phyloP scores from a whole-genome alignment of 169 alveolate species.

The Eimeria necatrix region DNA sequence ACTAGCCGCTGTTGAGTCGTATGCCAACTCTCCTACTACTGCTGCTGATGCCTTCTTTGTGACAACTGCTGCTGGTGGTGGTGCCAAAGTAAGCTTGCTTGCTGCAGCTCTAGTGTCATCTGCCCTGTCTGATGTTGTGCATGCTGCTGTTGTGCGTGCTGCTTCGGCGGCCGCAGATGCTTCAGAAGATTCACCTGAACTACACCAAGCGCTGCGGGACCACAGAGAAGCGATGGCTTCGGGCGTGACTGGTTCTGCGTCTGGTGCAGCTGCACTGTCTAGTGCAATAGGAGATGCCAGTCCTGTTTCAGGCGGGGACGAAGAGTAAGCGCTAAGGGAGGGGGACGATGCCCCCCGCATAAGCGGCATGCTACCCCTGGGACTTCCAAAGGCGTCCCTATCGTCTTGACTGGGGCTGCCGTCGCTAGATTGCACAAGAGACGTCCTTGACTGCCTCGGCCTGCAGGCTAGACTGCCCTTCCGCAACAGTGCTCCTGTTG shows the following conservation, averaged over 20 bases:
- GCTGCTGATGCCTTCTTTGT: too few species aligned
- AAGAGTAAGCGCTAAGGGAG: not conserved
- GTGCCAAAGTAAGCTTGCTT: not conserved
- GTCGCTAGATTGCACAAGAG: not conserved
- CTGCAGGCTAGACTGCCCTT: not conserved
- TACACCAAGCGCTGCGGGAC: not conserved
- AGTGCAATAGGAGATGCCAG: conserved; percentile 19
- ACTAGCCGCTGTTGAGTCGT: too few species aligned
- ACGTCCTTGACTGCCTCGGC: not conserved
- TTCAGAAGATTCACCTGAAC: not conserved
- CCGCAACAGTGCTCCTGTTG: not conserved
- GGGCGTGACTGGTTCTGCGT: not conserved
- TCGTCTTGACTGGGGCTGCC: not conserved
- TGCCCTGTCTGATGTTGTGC: not conserved
- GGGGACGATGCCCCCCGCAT: conserved; percentile 48
- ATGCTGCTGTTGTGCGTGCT: conserved; percentile 18
- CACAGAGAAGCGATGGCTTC: conserved; percentile 22
- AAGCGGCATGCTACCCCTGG: not conserved
- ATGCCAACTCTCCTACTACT: too few species aligned
- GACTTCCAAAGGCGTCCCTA: not conserved
- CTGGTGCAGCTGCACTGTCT: not conserved
- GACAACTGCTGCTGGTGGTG: conserved; percentile 3
- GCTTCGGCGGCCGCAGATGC: not conserved
- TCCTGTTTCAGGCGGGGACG: not conserved
- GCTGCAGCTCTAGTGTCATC: not conserved